These are phyloP conservation scores for Scheffersomyces quercinus DNA, from an alignment of 1,139 yeast genomes.

Conservation along the genomic window DNA sequence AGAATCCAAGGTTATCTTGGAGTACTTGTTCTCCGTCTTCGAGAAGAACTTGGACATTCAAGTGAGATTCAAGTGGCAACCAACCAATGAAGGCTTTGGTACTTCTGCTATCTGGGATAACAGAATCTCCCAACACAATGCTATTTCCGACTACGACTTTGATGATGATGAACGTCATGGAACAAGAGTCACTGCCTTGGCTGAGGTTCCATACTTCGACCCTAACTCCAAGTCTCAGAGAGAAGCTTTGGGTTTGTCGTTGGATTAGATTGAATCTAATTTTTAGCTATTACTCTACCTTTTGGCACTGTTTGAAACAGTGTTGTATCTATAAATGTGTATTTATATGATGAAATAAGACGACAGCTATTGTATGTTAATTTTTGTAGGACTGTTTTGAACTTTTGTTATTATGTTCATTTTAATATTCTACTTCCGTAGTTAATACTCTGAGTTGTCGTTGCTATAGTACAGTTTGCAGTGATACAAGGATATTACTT, in stretches of 20 bases:
- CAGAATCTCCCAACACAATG: slow-evolving; percentile 23
- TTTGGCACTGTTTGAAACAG: no score
- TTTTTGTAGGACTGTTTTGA: no score
- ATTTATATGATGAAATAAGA: no score
- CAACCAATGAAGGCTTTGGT: slow-evolving; percentile 20
- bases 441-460: no score
- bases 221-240: slow-evolving; percentile 22
- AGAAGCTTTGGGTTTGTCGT: slow-evolving; percentile 20
- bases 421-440: no score
- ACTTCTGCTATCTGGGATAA: slow-evolving; percentile 26
- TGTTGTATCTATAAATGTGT: no score
- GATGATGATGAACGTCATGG: slow-evolving; percentile 21
- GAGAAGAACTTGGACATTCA: slow-evolving; percentile 24
- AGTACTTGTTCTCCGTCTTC: slow-evolving; percentile 20
- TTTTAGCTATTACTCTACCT: no score
- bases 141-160: slow-evolving; percentile 17
- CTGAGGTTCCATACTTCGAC: slow-evolving; percentile 22
- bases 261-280: slow-evolving; percentile 2
- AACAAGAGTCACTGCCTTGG: slow-evolving; percentile 23
- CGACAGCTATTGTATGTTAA: no score
- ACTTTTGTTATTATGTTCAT: no score
- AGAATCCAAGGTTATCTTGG: slow-evolving; percentile 19
- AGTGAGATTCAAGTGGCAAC: slow-evolving; percentile 21
- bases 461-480: no score
- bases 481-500: no score